Conservation (phyloP, 2,329 filamentous ascomycete genomes). For the Alternaria solani region DNA sequence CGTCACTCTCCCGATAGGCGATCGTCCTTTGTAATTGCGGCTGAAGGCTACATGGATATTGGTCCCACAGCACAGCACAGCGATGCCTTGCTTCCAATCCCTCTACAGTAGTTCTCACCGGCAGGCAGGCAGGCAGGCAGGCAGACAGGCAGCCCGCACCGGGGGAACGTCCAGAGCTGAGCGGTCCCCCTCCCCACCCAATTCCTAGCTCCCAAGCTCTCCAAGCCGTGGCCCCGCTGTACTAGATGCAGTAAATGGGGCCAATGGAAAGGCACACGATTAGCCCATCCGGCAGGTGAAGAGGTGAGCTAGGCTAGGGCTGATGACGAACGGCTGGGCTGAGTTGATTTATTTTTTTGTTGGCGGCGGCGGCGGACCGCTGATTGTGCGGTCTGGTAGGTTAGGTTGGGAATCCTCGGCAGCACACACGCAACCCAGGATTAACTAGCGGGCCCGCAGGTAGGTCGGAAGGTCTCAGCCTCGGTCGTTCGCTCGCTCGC, state of each 20-base stretch:
- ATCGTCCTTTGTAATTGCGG: not conserved
- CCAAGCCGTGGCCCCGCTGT: not conserved
- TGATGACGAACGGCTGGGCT: not conserved
- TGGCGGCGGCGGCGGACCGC: not conserved
- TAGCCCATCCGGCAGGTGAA: slow-evolving; percentile 1
- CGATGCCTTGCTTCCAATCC: not conserved
- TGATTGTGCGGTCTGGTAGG: not conserved
- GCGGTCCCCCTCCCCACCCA: not conserved
- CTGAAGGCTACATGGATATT: not conserved
- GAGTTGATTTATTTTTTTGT: too few relatives aligned
- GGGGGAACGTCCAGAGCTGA: not conserved
- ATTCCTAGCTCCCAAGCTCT: not conserved
- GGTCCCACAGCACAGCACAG: too few relatives aligned
- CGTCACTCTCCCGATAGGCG: not conserved
- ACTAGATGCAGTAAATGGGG: not conserved
- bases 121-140: not conserved
- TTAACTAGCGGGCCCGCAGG: too few relatives aligned
- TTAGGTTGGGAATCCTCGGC: too few relatives aligned
- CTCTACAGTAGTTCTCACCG: slow-evolving; percentile 1
- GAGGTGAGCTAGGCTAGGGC: slow-evolving; percentile 1
- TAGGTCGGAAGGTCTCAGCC: not conserved
- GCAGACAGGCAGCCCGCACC: not conserved
- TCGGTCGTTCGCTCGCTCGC: not conserved
- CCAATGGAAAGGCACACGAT: not conserved
- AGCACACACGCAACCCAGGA: too few relatives aligned